These are phyloP conservation scores for Aspergillus jensenii DNA, from an alignment of 2,329 filamentous ascomycete genomes.

Conservation along the genomic window DNA sequence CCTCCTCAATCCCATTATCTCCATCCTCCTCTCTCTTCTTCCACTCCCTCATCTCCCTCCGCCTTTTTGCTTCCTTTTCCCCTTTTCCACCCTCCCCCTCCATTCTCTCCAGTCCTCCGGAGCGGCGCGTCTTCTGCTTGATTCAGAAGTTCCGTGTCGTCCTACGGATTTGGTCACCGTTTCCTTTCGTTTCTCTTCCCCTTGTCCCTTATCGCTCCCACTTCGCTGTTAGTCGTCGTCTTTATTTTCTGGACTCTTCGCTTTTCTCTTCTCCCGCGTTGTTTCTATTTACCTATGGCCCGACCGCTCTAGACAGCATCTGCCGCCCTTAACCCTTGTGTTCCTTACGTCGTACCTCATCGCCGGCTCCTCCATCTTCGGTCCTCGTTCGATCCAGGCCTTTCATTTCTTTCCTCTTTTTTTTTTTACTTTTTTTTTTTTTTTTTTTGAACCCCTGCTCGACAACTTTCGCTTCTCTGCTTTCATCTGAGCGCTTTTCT, in stretches of 20 bases:
- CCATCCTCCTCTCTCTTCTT: constrained; percentile 33
- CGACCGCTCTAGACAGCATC: constrained; percentile 27
- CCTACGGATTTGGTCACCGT: constrained; percentile 27
- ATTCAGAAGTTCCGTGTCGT: constrained; percentile 29
- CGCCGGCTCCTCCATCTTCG: constrained; percentile 25
- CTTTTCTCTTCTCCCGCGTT: constrained; percentile 10
- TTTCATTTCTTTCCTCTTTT: constrained; percentile 25
- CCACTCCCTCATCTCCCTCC: constrained; percentile 20
- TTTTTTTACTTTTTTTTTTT: constrained; percentile 15
- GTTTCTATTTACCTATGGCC: constrained; percentile 32
- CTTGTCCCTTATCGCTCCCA: constrained; percentile 12
- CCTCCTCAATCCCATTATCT: neutral
- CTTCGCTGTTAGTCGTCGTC: constrained; percentile 12
- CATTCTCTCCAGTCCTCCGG: constrained; percentile 14
- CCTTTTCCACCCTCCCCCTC: constrained; percentile 16
- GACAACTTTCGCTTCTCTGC: constrained; percentile 24
- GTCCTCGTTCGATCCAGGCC: constrained; percentile 27
- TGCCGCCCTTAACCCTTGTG: constrained; percentile 28
- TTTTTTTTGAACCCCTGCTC: constrained; percentile 17
- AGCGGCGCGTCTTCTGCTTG: constrained; percentile 31
- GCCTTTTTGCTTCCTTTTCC: constrained; percentile 22
- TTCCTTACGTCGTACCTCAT: constrained; percentile 28
- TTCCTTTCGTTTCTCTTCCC: constrained; percentile 18
- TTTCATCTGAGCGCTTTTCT: constrained; percentile 22
- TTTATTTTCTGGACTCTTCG: constrained; percentile 10